Evolutionary conservation across 331 rosid genomes (phyloP), one percentile per base, ranked within the genome.

Genomic region (Pyrus hybrid): DNA sequence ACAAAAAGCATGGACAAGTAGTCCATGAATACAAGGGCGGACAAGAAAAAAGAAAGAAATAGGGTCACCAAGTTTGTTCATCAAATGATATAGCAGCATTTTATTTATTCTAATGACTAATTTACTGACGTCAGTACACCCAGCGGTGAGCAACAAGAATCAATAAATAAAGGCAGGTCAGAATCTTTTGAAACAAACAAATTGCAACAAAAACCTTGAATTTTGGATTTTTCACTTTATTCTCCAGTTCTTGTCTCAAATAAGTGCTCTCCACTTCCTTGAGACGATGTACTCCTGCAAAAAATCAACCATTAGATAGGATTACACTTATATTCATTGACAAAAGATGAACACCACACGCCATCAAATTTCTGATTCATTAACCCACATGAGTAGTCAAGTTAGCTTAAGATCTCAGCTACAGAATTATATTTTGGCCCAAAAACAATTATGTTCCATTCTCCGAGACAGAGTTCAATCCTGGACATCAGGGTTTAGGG

Each of bases 241-340:
- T 84, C 84, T 70, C 68, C 71, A 80, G 92, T 76, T 53, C 88
- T 74, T 68, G 78, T 75, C 76, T 86, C 91, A 94, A 78, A 84
- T 67, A 70, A 76, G 88, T 76, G 77, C 91, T 90, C 85, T 88
- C 93, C 43, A 22, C 80, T 73, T 87, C 88, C 80, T 84, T 84
- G 28, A 67, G 77, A 62, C 68, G 53, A 60, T 84, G 51, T 75
- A 67, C 84, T 85, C 86, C 97, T 88, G 81, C 80, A 86, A 73
- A 13, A 45, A 22, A 74, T 29, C 45, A 22, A 72, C 57, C 18
- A 53, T 63, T 33, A 63, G 53, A 18, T 28, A 56, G 70, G 25
- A 54, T 45, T 43, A 41, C 47, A 74, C 63, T 63, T 20, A 53
- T 8, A 9, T 26, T 43, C 29, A 37, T 32, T 11, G 16, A 37